Evolutionary conservation across 2,329 filamentous ascomycete genomes (phyloP).

Genomic region (Diaporthe ilicicola): DNA sequence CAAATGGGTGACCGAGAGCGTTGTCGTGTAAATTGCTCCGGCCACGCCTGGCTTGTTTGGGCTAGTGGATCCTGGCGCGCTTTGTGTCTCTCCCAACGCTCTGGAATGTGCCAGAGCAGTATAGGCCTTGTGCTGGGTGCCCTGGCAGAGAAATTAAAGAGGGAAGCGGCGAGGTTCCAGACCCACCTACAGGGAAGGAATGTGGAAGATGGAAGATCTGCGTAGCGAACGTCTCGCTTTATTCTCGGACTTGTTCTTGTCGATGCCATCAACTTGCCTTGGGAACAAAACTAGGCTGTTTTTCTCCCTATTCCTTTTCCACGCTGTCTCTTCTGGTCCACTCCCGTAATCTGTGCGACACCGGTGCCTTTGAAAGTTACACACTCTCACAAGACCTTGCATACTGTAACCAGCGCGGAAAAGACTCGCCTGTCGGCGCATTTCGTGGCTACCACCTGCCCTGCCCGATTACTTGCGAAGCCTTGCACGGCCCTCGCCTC

Average conservation of each 20-base stretch:
- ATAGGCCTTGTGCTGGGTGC: constrained; percentile 1
- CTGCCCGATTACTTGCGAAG: not conserved
- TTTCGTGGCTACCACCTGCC: not conserved
- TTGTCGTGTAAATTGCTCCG: not conserved
- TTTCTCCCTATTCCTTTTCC: not conserved
- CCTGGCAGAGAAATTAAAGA: not conserved
- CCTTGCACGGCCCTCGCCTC: not conserved
- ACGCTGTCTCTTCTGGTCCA: not conserved
- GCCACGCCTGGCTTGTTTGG: constrained; percentile 14
- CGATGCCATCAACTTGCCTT: not conserved
- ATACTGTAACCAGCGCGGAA: not conserved
- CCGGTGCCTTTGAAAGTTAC: not conserved
- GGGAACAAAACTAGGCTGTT: not conserved
- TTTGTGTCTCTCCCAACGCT: not conserved
- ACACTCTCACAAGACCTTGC: not conserved
- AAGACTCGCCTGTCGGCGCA: not conserved
- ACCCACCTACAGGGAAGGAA: not conserved
- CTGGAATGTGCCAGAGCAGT: not conserved
- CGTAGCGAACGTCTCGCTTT: not conserved
- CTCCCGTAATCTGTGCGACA: not conserved
- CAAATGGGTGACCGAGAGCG: not conserved
- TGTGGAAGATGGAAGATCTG: not conserved
- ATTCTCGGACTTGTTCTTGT: not conserved
- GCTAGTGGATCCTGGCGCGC: constrained; percentile 1
- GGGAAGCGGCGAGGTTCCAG: not conserved